These are phyloP conservation scores for Musa acuminata DNA, from an alignment of 176 grass and related monocot species.

Conservation along the genomic window DNA sequence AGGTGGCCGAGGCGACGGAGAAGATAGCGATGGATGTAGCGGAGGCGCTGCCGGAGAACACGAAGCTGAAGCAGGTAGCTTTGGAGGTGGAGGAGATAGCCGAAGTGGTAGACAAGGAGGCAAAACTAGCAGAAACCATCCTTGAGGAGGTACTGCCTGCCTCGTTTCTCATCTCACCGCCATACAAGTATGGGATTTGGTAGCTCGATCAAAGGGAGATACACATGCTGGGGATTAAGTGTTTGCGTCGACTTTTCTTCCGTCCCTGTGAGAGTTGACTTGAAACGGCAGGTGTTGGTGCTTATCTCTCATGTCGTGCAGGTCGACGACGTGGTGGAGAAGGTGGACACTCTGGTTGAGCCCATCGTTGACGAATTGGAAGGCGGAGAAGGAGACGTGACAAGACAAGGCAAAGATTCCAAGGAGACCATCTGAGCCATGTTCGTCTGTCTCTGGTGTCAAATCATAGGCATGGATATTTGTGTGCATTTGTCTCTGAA, in stretches of 20 bases:
- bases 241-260: no score
- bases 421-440: no score
- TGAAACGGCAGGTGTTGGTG: no score
- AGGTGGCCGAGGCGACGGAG: slow-evolving; percentile 46
- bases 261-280: no score
- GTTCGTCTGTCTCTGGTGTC: no score
- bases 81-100: slow-evolving; percentile 42
- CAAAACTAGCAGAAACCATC: slow-evolving; percentile 39
- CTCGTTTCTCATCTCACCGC: background rate
- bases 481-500: no score
- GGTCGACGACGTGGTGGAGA: slow-evolving; percentile 49
- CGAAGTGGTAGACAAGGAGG: slow-evolving; percentile 38
- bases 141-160: slow-evolving; percentile 29
- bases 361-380: slow-evolving; percentile 32
- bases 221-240: no score
- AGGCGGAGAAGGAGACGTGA: background rate
- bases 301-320: background rate
- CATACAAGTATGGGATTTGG: no score
- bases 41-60: slow-evolving; percentile 31
- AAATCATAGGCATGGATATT: no score
- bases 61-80: slow-evolving; percentile 27
- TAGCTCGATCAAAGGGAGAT: no score
- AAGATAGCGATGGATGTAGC: slow-evolving; percentile 46
- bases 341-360: slow-evolving; percentile 37
- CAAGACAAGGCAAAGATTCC: no score